Conservation (phyloP, 2,329 filamentous ascomycete species). For the Calonectria pseudoturangicola region DNA sequence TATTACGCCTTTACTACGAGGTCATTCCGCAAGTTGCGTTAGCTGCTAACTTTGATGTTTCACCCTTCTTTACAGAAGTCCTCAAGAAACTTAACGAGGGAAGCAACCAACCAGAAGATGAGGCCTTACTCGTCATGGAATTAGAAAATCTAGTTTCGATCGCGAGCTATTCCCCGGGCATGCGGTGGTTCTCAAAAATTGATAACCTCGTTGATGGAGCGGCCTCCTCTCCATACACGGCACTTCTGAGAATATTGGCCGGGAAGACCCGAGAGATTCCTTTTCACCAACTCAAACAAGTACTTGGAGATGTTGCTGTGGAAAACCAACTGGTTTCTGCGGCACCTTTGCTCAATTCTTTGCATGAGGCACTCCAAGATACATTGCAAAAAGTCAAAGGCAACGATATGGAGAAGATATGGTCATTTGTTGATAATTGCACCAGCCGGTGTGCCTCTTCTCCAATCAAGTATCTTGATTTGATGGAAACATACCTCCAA, state of each 20-base stretch:
- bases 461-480: conserved; percentile 89
- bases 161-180: conserved; percentile 85
- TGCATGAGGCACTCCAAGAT: conserved; percentile 62
- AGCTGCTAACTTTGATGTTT: conserved; percentile 91
- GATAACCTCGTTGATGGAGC: conserved; percentile 71
- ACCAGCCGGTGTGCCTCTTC: conserved; percentile 83
- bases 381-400: conserved; percentile 45
- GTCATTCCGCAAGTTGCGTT: conserved; percentile 86
- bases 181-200: conserved; percentile 91
- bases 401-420: conserved; percentile 67
- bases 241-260: conserved; percentile 73
- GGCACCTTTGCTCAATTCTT: conserved; percentile 67
- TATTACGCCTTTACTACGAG: conserved; percentile 90
- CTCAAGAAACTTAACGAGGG: conserved; percentile 77
- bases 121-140: conserved; percentile 80
- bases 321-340: conserved; percentile 80
- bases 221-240: conserved; percentile 79
- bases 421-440: conserved; percentile 89
- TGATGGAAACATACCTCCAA: conserved; percentile 70
- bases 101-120: conserved; percentile 68
- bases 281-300: conserved; percentile 68
- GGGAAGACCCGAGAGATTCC: conserved; percentile 55
- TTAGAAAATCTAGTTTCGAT: conserved; percentile 88
- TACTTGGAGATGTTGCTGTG: conserved; percentile 76
- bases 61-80: conserved; percentile 81